Evolutionary conservation across 1,284 basidiomycete genomes (phyloP), one percentile per base, ranked within the genome.

Genomic region (Sporisorium reilianum): DNA sequence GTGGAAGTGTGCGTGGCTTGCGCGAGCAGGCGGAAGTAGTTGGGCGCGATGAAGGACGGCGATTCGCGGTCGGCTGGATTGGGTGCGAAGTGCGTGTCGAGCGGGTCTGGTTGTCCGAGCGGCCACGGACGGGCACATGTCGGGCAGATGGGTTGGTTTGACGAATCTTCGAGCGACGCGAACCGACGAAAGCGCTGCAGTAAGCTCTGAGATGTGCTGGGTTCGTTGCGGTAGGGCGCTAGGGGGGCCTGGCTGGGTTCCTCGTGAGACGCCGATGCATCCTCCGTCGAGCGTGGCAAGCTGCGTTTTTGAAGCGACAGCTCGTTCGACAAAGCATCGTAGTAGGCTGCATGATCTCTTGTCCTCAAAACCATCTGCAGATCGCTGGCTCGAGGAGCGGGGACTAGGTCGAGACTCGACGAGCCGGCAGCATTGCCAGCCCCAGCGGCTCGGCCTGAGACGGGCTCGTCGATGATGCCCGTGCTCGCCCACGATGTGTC

Each of bases 21-120:
- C 0, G 78, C 77, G 18, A 81, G 65, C 0, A 81, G 64, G 3
- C 76, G 76, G 41, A 81, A 81, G 55, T 81, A 81, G 42, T 81
- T 73, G 32, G 78, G 78, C 6, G 78, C 75, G 7, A 75, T 66
- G 26, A 69, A 68, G 11, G 63, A 54, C 5, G 55, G 46, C 3
- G 58, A 42, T 32, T 66, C 61, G 5, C 45, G 53, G 16, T 75
- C 67, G 30, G 53, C 52, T 3, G 14, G 23, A 12, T 50, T 5
- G 23, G 40, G 6, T 16, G 57, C 64, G 20, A 48, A 56, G 1
- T 42, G 36, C 5, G 40, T n/a, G 3, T 48, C 55, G 14, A 60
- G 45, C 1, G 36, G 38, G 30, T 56, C 58, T 28, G 36, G 40
- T 9, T 25, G 5, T 5, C 20, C 18, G 3, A 52, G 11, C 9